These are phyloP conservation scores for Clathrospora elynae DNA, from an alignment of 2,329 filamentous ascomycete species.

Conservation along the genomic window DNA sequence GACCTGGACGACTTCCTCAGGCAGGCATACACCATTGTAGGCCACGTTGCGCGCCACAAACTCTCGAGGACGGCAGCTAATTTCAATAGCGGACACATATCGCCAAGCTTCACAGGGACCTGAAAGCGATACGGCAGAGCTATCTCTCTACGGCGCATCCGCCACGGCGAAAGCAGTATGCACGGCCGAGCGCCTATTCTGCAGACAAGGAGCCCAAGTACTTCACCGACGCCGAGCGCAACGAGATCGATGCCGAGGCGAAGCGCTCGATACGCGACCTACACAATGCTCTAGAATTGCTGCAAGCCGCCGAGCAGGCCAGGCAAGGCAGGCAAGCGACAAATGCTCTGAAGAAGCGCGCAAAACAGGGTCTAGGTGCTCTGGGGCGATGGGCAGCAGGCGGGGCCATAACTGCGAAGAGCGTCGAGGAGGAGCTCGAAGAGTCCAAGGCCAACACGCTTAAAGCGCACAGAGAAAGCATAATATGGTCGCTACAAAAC, in stretches of 20 bases:
- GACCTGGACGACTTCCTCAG: slow-evolving; percentile 83
- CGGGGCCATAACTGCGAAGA: slow-evolving; percentile 58
- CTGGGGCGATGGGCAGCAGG: slow-evolving; percentile 71
- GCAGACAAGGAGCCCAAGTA: slow-evolving; percentile 57
- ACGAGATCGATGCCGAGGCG: slow-evolving; percentile 84
- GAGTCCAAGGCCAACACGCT: slow-evolving; percentile 72
- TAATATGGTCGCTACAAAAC: slow-evolving; percentile 80
- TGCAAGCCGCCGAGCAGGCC: slow-evolving; percentile 81
- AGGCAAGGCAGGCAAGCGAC: slow-evolving; percentile 75
- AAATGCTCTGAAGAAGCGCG: slow-evolving; percentile 72
- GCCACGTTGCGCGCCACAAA: slow-evolving; percentile 39
- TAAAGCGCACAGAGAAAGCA: slow-evolving; percentile 75
- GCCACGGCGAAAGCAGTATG: slow-evolving; percentile 58
- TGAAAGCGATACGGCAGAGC: slow-evolving; percentile 81
- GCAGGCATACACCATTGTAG: slow-evolving; percentile 90
- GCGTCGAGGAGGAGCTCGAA: slow-evolving; percentile 70
- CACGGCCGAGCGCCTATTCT: slow-evolving; percentile 40
- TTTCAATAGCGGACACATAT: slow-evolving; percentile 78
- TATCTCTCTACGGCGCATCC: slow-evolving; percentile 84
- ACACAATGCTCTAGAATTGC: slow-evolving; percentile 76
- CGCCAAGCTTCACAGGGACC: slow-evolving; percentile 75
- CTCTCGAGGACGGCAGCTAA: slow-evolving; percentile 30
- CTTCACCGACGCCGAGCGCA: slow-evolving; percentile 80
- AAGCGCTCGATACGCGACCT: slow-evolving; percentile 85
- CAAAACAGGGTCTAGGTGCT: slow-evolving; percentile 65